Evolutionary conservation across 148 eudicot genomes (phyloP).

Genomic region (Rhododendron ovatum): DNA sequence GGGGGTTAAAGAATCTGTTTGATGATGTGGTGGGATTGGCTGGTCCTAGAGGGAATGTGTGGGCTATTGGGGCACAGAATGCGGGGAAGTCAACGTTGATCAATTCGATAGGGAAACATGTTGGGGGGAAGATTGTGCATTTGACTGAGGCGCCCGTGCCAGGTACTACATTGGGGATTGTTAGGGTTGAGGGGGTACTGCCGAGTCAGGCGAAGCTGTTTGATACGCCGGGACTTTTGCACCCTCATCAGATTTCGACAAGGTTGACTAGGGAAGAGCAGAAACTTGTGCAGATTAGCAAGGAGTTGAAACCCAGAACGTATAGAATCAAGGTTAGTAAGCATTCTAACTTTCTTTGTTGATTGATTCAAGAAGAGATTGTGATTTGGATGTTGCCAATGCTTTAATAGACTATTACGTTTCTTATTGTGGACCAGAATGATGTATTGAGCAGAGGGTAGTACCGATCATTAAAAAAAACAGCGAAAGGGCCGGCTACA

Average conservation of each 20-base stretch:
- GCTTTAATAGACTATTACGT: not conserved
- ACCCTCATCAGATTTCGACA: slow-evolving; percentile 74
- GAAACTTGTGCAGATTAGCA: slow-evolving; percentile 67
- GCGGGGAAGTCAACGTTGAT: slow-evolving; percentile 92
- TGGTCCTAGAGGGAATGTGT: slow-evolving; percentile 84
- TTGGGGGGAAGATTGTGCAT: slow-evolving; percentile 46
- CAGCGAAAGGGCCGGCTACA: not conserved
- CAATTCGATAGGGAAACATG: slow-evolving; percentile 76
- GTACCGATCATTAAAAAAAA: not conserved
- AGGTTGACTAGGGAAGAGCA: slow-evolving; percentile 88
- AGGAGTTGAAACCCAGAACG: slow-evolving; percentile 93
- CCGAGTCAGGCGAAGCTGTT: slow-evolving; percentile 79
- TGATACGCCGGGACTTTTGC: slow-evolving; percentile 93
- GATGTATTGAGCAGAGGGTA: not conserved
- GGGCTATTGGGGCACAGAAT: slow-evolving; percentile 98
- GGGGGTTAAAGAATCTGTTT: slow-evolving; percentile 82
- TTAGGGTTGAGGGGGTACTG: slow-evolving; percentile 77
- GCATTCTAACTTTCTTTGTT: not conserved
- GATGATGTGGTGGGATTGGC: slow-evolving; percentile 82
- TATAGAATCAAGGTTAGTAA: slow-evolving; percentile 76
- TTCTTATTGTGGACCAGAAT: not conserved
- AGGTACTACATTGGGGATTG: slow-evolving; percentile 90
- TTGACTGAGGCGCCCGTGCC: slow-evolving; percentile 95
- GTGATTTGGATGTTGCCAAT: not conserved
- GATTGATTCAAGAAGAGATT: not conserved